Evolutionary conservation across 179 eudicot species (phyloP).

Genomic region (Gypsophila paniculata): DNA sequence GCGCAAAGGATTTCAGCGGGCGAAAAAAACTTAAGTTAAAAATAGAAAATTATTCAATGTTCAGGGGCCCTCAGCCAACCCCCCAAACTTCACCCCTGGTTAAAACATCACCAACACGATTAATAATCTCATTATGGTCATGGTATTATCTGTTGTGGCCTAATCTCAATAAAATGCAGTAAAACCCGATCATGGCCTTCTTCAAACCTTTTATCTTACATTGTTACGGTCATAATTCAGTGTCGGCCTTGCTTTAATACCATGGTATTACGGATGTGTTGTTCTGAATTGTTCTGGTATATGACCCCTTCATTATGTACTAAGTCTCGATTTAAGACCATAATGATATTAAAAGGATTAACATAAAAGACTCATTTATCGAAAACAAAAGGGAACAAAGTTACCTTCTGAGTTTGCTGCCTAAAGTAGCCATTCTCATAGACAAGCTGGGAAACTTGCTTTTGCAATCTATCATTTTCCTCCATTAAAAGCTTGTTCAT

Average conservation of each 20-base stretch:
- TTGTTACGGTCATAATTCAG: too few species aligned
- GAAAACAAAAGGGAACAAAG: not conserved
- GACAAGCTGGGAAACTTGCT: slow-evolving; percentile 85
- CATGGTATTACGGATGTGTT: not conserved
- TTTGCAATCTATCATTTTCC: slow-evolving; percentile 89
- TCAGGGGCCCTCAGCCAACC: too few species aligned
- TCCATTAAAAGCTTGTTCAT: slow-evolving; percentile 95
- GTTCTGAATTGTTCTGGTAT: not conserved
- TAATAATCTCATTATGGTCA: not conserved
- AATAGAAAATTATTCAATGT: too few species aligned
- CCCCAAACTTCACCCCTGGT: too few species aligned
- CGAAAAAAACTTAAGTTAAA: too few species aligned
- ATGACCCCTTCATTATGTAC: not conserved
- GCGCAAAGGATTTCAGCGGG: too few species aligned
- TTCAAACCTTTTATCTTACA: too few species aligned
- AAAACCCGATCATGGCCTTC: too few species aligned
- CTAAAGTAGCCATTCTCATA: slow-evolving; percentile 81
- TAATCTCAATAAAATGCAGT: too few species aligned
- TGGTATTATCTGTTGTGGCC: too few species aligned
- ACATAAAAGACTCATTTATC: not conserved
- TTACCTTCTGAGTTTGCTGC: slow-evolving; percentile 73
- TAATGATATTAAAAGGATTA: not conserved
- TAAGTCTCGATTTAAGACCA: not conserved
- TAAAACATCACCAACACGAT: too few species aligned
- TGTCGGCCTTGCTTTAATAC: too few species aligned